Conservation (phyloP, 495 filamentous ascomycete species). For the Geoglossum glabrum region DNA sequence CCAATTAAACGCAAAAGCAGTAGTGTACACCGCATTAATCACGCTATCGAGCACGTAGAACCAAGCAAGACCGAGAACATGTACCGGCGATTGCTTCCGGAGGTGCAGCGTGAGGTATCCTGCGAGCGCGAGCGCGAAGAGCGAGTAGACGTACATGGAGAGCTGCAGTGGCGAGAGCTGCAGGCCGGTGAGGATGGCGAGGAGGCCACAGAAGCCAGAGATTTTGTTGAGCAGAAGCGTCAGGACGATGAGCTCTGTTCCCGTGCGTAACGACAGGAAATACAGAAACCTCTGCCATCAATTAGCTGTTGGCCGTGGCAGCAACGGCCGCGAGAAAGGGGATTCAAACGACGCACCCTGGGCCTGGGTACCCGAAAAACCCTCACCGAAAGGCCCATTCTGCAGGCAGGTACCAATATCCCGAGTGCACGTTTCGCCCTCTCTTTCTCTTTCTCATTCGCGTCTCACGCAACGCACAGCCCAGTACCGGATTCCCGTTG, state of each 20-base stretch:
- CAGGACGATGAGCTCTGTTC: slow-evolving; percentile 59
- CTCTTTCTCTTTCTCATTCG: background rate
- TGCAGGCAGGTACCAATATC: background rate
- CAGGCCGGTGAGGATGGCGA: slow-evolving; percentile 61
- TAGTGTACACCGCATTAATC: slow-evolving; percentile 58
- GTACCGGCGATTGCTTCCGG: slow-evolving; percentile 43
- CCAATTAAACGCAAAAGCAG: slow-evolving; percentile 64
- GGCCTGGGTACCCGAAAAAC: slow-evolving; percentile 2
- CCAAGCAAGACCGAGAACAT: slow-evolving; percentile 51
- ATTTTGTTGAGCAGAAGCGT: slow-evolving; percentile 72
- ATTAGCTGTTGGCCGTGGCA: background rate
- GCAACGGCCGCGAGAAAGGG: background rate
- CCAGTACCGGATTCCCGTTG: background rate
- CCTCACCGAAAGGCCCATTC: background rate
- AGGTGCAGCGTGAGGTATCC: slow-evolving; percentile 48
- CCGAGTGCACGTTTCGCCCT: too few relatives aligned
- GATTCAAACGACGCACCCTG: background rate
- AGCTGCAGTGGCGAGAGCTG: slow-evolving; percentile 47
- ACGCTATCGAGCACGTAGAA: slow-evolving; percentile 62
- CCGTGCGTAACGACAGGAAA: slow-evolving; percentile 66
- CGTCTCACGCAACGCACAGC: background rate
- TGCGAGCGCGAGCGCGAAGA: slow-evolving; percentile 39
- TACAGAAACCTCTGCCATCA: slow-evolving; percentile 53
- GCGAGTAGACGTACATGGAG: slow-evolving; percentile 70
- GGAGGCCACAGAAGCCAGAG: slow-evolving; percentile 70